Evolutionary conservation across 352 stramenopile genomes (phyloP).

Genomic region (Phytophthora sojae): DNA sequence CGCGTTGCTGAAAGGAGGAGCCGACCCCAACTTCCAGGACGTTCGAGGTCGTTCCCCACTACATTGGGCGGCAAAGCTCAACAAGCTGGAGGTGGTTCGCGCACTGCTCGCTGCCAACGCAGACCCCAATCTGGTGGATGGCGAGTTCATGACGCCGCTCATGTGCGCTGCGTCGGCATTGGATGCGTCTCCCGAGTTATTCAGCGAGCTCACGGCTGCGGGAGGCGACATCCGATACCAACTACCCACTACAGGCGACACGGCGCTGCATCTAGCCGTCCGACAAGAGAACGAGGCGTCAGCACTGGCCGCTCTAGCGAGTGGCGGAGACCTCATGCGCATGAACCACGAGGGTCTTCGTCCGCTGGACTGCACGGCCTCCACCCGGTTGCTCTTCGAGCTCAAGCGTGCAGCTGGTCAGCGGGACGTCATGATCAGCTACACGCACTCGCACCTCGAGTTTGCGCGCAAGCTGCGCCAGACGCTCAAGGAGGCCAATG

Average conservation of each 20-base stretch:
- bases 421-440: constrained; percentile 87
- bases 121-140: constrained; percentile 47
- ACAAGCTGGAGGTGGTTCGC: constrained; percentile 58
- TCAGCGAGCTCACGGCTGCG: constrained; percentile 45
- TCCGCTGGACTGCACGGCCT: constrained; percentile 74
- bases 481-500: constrained; percentile 62
- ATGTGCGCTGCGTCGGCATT: constrained; percentile 32
- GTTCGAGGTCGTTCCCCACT: constrained; percentile 60
- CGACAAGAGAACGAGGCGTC: constrained; percentile 62
- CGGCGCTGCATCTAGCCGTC: constrained; percentile 70
- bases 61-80: constrained; percentile 74
- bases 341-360: constrained; percentile 68
- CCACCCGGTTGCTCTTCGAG: constrained; percentile 69
- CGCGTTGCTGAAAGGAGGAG: constrained; percentile 56
- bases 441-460: constrained; percentile 79
- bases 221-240: constrained; percentile 72
- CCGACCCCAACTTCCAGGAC: constrained; percentile 77
- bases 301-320: constrained; percentile 58
- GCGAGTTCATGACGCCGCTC: constrained; percentile 56
- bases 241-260: constrained; percentile 60
- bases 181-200: constrained; percentile 29
- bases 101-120: constrained; percentile 46
- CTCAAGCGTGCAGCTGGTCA: constrained; percentile 74
- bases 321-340: constrained; percentile 68
- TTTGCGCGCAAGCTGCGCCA: constrained; percentile 77